Evolutionary conservation across 257 asterid species (phyloP), one percentile per base, ranked within the genome.

Genomic region (Solanum bukasovii): DNA sequence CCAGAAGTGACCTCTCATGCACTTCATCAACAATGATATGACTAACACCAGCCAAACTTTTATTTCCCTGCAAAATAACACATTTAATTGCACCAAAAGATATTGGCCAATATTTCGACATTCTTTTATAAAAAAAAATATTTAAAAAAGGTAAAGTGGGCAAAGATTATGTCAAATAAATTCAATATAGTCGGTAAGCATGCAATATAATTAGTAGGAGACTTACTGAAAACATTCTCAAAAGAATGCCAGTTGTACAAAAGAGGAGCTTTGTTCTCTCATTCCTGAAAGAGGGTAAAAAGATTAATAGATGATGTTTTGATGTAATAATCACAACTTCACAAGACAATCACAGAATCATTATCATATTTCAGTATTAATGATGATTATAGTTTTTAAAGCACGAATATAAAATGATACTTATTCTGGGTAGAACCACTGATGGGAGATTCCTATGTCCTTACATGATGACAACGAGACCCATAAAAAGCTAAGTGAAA

Each of bases 11-110:
- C 84, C 99, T 93, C 91, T 97, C 99, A 85, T 97, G 99, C 87
- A 97, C 99, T 94, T 97, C 99, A 93, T 97, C 99, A 86, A 97
- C 98, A 89, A 97, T 90, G 88, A 97, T 94, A 88, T 97, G 99
- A 91, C 96, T 97, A 92, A 97, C 90, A 89, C 94, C 97, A 87
- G 92, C 90, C 90, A 97, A 93, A 88, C 93, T 94, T 87, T 88
- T 96, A 90, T 97, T 93, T 78, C 99, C 98, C 99, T 97, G 98
- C 91, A 91, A 89, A 90, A 75, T 40, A 86, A 86, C 72, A 90
- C 34, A 67, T 85, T 88, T 25, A 88, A 77, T 16, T 78, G 73
- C 68, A 73, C 25, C 84, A 90, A 87, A 84, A 84, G 89, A 59
- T 29, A 82, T 82, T 46, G 27, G 68, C 18, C 25, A 82, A 49